A percentile compares a stretch with the other conserved stretches of the same genome.
Evolutionary conservation across 208 protist genomes (phyloP).

Genomic region (Acanthamoeba lenticulata): DNA sequence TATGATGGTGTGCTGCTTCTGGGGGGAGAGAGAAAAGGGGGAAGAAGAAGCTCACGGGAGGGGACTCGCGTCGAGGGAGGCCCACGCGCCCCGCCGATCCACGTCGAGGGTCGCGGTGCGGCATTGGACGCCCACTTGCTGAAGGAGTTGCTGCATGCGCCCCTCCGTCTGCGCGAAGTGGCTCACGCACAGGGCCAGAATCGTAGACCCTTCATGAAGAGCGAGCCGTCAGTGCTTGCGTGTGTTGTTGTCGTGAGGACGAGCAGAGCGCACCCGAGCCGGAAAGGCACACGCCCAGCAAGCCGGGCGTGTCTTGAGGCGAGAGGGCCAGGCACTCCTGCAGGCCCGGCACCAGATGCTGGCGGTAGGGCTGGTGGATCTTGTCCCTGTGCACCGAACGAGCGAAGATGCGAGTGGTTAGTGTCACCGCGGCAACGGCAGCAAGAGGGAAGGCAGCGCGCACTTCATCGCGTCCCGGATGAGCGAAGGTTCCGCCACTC

Average conservation of each 20-base stretch:
- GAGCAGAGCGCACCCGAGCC: neutral
- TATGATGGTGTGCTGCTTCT: too few species aligned
- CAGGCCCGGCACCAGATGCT: conserved; percentile 47
- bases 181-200: neutral
- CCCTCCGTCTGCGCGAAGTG: neutral
- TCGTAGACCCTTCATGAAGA: conserved; percentile 21
- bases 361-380: conserved; percentile 52
- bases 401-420: too few species aligned
- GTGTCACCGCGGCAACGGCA: too few species aligned
- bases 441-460: too few species aligned
- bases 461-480: conserved; percentile 11
- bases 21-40: too few species aligned
- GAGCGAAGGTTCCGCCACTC: neutral
- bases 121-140: conserved; percentile 6
- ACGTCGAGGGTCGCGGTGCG: neutral
- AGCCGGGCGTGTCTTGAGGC: neutral
- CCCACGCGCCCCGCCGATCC: neutral
- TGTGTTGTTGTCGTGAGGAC: too few species aligned
- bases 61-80: too few species aligned
- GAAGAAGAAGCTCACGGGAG: too few species aligned
- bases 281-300: conserved; percentile 54
- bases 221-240: neutral
- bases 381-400: too few species aligned
- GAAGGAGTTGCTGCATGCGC: neutral
- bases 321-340: conserved; percentile 3